Percentiles rank a stretch among this genome's conserved stretches.
Conservation (phyloP, 208 protist species). For the Acanthamoeba castellanii region DNA sequence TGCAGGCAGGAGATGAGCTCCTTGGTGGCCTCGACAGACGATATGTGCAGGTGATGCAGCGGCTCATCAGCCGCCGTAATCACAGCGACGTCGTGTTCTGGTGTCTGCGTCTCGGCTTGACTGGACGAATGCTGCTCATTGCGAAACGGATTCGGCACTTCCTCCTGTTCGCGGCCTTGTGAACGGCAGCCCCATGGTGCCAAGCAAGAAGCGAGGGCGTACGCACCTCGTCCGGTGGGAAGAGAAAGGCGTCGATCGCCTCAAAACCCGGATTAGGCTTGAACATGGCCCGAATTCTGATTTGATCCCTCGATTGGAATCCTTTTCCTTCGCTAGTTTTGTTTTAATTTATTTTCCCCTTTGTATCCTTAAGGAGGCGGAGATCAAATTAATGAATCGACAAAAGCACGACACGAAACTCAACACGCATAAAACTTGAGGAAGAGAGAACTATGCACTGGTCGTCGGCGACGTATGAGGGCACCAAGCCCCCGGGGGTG, state of each 20-base stretch:
- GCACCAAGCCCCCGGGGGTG: background rate
- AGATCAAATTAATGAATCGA: background rate
- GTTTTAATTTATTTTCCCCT: too few species aligned
- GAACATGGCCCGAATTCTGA: background rate
- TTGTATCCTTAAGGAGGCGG: slow-evolving; percentile 38
- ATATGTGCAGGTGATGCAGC: slow-evolving; percentile 21
- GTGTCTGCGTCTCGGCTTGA: background rate
- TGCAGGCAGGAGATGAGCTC: slow-evolving; percentile 64
- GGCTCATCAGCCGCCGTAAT: background rate
- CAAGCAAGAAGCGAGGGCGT: background rate
- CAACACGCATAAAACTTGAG: background rate
- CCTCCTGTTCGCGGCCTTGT: background rate
- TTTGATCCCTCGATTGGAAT: too few species aligned
- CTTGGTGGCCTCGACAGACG: slow-evolving; percentile 16
- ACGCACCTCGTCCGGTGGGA: background rate
- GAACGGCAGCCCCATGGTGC: background rate
- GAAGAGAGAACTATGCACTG: slow-evolving; percentile 6
- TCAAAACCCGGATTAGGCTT: background rate
- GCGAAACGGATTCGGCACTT: background rate
- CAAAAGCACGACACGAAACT: background rate
- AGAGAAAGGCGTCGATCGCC: background rate
- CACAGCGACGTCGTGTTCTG: background rate
- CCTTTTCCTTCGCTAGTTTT: too few species aligned
- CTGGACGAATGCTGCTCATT: background rate
- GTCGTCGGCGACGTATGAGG: slow-evolving; percentile 17